These are phyloP conservation scores for Termitomyces sp. DNA, from an alignment of 768 basidiomycete species.

Conservation along the genomic window DNA sequence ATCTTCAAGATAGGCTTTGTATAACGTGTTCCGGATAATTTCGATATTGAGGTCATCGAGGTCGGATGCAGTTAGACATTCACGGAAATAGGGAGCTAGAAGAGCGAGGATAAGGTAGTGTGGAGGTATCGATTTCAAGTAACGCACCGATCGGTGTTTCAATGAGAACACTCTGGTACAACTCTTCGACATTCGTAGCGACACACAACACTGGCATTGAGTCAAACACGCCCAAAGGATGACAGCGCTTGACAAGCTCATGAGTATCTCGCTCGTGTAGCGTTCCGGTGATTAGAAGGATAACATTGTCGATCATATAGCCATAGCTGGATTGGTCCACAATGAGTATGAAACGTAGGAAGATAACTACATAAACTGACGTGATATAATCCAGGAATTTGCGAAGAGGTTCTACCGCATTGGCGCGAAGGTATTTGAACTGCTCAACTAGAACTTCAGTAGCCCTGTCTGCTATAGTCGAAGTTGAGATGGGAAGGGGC, in stretches of 20 bases:
- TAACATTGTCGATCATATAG: constrained; percentile 99
- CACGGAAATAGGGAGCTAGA: constrained; percentile 90
- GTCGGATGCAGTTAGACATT: constrained; percentile 91
- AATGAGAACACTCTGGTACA: constrained; percentile 94
- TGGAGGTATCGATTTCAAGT: not conserved
- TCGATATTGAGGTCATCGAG: constrained; percentile 99
- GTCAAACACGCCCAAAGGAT: constrained; percentile 95
- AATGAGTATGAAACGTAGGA: not conserved
- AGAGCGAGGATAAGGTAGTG: not conserved
- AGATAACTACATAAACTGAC: constrained; percentile 41
- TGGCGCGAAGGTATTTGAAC: constrained; percentile 89
- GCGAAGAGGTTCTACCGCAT: constrained; percentile 85
- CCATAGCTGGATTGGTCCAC: constrained; percentile 59
- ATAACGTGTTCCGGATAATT: constrained; percentile 98
- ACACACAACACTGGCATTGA: constrained; percentile 99
- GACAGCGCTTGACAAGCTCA: constrained; percentile 93
- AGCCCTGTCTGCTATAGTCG: constrained; percentile 95
- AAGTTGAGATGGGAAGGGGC: constrained; percentile 86
- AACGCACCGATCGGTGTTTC: constrained; percentile 94
- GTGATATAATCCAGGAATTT: constrained; percentile 98
- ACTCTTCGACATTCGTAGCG: constrained; percentile 96
- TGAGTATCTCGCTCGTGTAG: constrained; percentile 96
- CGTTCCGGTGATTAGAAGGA: constrained; percentile 95
- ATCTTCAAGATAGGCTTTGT: constrained; percentile 98
- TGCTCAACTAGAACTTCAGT: constrained; percentile 94